Conservation (phyloP, 2,329 filamentous ascomycete genomes). For the Botryosphaeria dothidea region DNA sequence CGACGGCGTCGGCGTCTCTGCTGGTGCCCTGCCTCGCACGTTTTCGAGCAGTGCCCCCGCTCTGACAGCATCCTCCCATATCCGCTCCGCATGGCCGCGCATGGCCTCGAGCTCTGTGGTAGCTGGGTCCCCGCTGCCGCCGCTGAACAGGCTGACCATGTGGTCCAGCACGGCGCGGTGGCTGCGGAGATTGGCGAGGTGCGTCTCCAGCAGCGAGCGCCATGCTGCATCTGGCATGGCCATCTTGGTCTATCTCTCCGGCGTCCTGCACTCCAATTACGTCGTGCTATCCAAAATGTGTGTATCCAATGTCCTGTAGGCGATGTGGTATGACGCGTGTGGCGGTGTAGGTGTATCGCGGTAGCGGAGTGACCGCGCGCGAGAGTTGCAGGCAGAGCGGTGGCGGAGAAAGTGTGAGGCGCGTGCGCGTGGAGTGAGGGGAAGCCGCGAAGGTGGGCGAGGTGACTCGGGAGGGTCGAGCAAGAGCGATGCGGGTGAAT, state of each 20-base stretch:
- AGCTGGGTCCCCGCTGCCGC: neutral
- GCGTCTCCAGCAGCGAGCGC: conserved; percentile 7
- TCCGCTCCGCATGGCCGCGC: conserved; percentile 4
- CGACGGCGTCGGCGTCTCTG: neutral
- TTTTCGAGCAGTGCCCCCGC: neutral
- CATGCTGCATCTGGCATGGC: neutral
- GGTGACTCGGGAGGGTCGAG: neutral
- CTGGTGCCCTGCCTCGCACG: neutral
- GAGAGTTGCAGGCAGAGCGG: too few species aligned
- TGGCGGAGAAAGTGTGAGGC: too few species aligned
- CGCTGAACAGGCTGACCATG: neutral
- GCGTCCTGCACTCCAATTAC: neutral
- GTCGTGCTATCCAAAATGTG: neutral
- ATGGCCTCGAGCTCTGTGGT: conserved; percentile 3
- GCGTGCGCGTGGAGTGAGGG: too few species aligned
- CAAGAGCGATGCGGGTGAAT: neutral
- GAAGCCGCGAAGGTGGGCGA: neutral
- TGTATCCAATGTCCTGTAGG: neutral
- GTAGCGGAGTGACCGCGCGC: too few species aligned
- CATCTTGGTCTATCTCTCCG: neutral
- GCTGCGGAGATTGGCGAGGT: conserved; percentile 12
- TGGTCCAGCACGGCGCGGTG: conserved; percentile 16
- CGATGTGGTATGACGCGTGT: too few species aligned
- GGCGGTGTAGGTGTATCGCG: too few species aligned
- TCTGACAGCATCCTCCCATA: conserved; percentile 10